Evolutionary conservation across 768 basidiomycete genomes (phyloP), one percentile per base, ranked within the genome.

Genomic region (Lentinula sp.): DNA sequence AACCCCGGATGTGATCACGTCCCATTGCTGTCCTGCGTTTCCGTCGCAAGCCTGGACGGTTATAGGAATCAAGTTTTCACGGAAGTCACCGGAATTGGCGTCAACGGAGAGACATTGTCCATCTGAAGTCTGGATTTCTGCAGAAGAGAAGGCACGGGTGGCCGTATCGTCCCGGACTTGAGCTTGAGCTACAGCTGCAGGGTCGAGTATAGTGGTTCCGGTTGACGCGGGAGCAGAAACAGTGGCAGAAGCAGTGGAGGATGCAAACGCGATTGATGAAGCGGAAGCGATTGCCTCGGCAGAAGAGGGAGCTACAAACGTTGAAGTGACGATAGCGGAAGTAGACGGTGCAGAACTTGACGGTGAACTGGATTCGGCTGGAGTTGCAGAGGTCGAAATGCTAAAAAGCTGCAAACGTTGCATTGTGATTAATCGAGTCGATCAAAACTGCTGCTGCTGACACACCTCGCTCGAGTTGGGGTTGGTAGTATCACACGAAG

Each of bases 21-120:
- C 68, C 41, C 59, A 69, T 54, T 66, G 54, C 58, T 69, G 66
- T 8, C 60, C 62, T n/a, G 62, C 65, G 52, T 65, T 66, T 4
- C 66, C 65, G 50, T 66, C 62, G 53, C 67, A 68, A 9, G 59
- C 51, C 8, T 41, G 54, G 3, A 65, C 32, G n/a, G 55, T 56
- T 1, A 68, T 62, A 35, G 67, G 67, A 36, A 68, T 63, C 6
- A 69, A 55, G 50, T 69, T 67, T 28, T 66, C 62, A 33, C 68
- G 65, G 59, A 66, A 69, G 41, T 69, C 68, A 13, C 68, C 68
- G 0, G 66, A 20, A 15, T 50, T 53, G 35, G 65, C 18, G 45
- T 52, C 59, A 28, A 67, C 62, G 12, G 57, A 62, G 42, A 67
- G 63, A 56, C 68, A 69, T 45, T 66, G 53, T 15, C 66, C 66